Base-by-base conservation (phyloP, 495 filamentous ascomycete species). In the Penicillium chermesinum region DNA sequence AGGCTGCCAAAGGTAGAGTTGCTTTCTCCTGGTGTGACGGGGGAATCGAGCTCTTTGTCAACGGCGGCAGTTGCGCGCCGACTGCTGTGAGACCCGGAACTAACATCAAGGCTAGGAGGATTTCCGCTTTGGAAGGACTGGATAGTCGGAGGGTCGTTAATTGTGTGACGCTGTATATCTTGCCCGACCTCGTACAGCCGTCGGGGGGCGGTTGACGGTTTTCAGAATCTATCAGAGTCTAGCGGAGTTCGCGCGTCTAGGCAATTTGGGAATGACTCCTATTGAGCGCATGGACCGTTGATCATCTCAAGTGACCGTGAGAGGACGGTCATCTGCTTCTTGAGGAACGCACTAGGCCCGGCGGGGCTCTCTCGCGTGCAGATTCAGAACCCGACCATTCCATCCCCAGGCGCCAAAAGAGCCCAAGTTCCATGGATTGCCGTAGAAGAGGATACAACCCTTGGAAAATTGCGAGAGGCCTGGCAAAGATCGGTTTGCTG, bases 261-360 rank as follows among this genome's bases (percentile, higher is more conserved):
- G 19, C 21, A 42, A 50, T 48, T 59, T 50, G 34, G n/a, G 46
- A 39, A 27, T 49, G 17, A 2, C 13, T 27, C 47, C 34, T 37
- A 36, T 22, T 43, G 21, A 9, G 57, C 61, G 68, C 66, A 69
- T 63, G 66, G 68, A 35, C 64, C 66, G 54, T 59, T 59, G 61
- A 67, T 65, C 61, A 54, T 61, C 52, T 65, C 67, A 65, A 65
- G 57, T 65, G 66, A 64, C 61, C 58, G 42, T 38, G 17, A 52
- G 43, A 25, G 10, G 20, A 20, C 36, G 58, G 65, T 71, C 67
- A 71, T 64, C 67, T 67, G 67, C 59, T 56, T 25, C 18, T 40
- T 30, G 17, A 48, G 27, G 38, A 48, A 44, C 32, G 25, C 44
- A 46, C 44, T 57, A 46, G 18, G 35, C 20, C 41, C 46, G 17